phyloP scores from a whole-genome alignment of 2,329 filamentous ascomycete species.

The Stylonectria norvegica region DNA sequence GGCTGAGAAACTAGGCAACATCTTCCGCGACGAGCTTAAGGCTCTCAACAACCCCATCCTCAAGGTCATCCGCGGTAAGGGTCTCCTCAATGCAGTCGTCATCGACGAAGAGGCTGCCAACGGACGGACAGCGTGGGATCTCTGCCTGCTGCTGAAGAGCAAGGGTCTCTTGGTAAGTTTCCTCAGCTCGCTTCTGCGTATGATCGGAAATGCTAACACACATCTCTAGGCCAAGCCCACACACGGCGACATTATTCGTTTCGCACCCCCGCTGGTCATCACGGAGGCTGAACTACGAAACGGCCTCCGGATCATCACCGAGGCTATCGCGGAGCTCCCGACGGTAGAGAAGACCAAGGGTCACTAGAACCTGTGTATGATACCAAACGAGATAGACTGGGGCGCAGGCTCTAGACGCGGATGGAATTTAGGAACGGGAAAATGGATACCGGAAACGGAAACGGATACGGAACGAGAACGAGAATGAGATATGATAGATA shows the following conservation, averaged over 20 bases:
- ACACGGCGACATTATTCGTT: conserved; percentile 95
- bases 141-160: conserved; percentile 91
- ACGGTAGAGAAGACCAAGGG: conserved; percentile 40
- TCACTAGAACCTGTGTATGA: conserved; percentile 27
- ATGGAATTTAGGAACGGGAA: conserved; percentile 15
- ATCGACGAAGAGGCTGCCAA: conserved; percentile 86
- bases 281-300: conserved; percentile 79
- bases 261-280: conserved; percentile 95
- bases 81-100: conserved; percentile 89
- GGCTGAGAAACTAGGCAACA: conserved; percentile 73
- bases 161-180: conserved; percentile 88
- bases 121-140: conserved; percentile 89
- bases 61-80: conserved; percentile 81
- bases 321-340: conserved; percentile 79
- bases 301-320: conserved; percentile 74
- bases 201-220: conserved; percentile 6
- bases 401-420: conserved; percentile 22
- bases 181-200: too few species aligned
- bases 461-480: too few species aligned
- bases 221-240: conserved; percentile 83
- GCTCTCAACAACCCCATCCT: conserved; percentile 79
- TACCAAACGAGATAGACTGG: conserved; percentile 13
- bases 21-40: conserved; percentile 76
- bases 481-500: conserved; percentile 21
- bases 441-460: conserved; percentile 10